Conservation (phyloP, 2,329 filamentous ascomycete genomes). For the Endoconidiophora polonica region DNA sequence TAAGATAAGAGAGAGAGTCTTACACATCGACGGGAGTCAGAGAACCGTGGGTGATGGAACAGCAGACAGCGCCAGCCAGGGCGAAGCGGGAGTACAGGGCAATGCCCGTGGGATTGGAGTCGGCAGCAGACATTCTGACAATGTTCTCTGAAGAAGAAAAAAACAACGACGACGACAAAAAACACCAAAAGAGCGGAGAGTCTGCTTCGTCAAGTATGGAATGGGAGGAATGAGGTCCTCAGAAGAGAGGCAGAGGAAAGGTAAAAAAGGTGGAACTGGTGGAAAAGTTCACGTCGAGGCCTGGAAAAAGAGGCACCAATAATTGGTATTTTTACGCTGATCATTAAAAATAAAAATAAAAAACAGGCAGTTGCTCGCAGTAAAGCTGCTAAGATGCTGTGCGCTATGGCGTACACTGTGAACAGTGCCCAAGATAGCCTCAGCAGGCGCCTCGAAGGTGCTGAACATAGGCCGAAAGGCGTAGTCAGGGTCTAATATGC, state of each 20-base stretch:
- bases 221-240: constrained; percentile 5
- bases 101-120: constrained; percentile 32
- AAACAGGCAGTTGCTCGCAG: too few species aligned
- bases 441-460: too few species aligned
- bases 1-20: constrained; percentile 22
- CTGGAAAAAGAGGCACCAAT: constrained; percentile 9
- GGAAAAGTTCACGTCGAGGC: constrained; percentile 4
- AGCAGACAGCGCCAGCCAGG: constrained; percentile 94
- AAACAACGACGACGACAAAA: constrained; percentile 16
- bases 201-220: constrained; percentile 11
- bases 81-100: constrained; percentile 89
- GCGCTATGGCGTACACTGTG: too few species aligned
- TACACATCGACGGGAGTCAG: constrained; percentile 99
- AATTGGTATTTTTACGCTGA: neutral
- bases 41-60: constrained; percentile 90
- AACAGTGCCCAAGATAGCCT: too few species aligned
- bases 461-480: too few species aligned
- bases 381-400: too few species aligned
- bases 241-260: constrained; percentile 2
- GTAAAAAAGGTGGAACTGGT: neutral
- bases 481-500: neutral
- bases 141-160: constrained; percentile 12
- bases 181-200: constrained; percentile 18
- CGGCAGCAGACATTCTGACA: constrained; percentile 27
- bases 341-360: too few species aligned